Evolutionary conservation across 1,284 basidiomycete species (phyloP), one percentile per base, ranked within the genome.

Genomic region (Polyporus tsugae): DNA sequence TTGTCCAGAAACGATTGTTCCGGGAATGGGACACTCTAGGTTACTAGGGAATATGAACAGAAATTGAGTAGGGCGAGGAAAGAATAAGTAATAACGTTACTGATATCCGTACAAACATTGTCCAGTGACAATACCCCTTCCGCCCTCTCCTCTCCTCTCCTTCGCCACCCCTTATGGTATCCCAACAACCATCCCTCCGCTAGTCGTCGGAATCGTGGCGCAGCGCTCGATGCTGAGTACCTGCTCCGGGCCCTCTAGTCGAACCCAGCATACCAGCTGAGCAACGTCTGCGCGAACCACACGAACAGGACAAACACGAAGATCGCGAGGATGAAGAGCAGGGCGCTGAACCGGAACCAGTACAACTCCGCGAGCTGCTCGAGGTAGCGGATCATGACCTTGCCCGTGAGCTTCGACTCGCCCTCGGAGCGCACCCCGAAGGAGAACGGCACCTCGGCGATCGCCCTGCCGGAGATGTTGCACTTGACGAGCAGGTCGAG

Each of bases 401-500:
- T 79, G 66, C 76, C 74, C 6, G 74, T 75, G 41, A 80, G 77
- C 70, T 80, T 80, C 44, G 74, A 76, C 70, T 78, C 78, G 72
- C 78, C 79, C 64, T 75, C 77, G 6, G 78, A 62, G 66, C 79
- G 78, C 38, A 78, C 74, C 39, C 78, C 78, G 62, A 79, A 80
- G 25, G 77, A 76, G 75, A 78, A 80, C 2, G 79, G 77, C 53
- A 80, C 78, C 63, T 80, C 79, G 6, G 78, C 78, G 67, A 79
- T 78, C 42, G 75, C 78, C 65, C 72, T 55, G 19, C 70, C 62
- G 2, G 75, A 70, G n/a, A 79, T 73, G 49, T 74, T 71, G 59
- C 77, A 75, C 66, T 80, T 80, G 63, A 79, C 76, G 61, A 80
- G 78, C 22, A 80, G 74, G 73, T 80, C 79, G 44, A 80, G 76